These are phyloP conservation scores for Aspergillus floridensis DNA, from an alignment of 2,329 filamentous ascomycete genomes.

Conservation along the genomic window DNA sequence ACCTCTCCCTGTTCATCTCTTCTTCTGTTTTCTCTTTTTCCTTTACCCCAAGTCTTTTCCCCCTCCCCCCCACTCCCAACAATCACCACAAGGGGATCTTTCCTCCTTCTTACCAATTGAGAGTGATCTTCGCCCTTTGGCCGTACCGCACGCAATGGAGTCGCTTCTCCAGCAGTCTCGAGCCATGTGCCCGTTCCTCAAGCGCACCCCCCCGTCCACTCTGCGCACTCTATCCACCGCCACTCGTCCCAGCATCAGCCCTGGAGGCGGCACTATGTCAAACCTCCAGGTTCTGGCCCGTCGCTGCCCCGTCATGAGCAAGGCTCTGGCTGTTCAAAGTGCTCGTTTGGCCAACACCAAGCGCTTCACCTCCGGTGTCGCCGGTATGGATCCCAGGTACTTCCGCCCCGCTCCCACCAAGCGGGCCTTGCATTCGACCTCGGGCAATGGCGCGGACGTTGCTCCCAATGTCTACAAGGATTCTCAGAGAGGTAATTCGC, in stretches of 20 bases:
- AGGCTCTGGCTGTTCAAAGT: conserved; percentile 84
- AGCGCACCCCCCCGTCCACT: conserved; percentile 86
- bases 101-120: not conserved
- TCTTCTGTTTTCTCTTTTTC: conserved; percentile 1
- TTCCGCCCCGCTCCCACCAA: conserved; percentile 55
- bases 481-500: conserved; percentile 49
- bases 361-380: conserved; percentile 37
- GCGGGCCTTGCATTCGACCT: conserved; percentile 78
- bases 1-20: not conserved
- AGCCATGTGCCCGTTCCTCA: conserved; percentile 95
- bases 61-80: not conserved
- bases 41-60: not conserved
- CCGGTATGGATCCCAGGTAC: conserved; percentile 38
- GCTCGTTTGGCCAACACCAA: conserved; percentile 40
- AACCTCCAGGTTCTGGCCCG: conserved; percentile 92
- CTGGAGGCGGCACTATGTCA: conserved; percentile 89
- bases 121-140: not conserved
- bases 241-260: conserved; percentile 61
- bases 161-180: conserved; percentile 90
- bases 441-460: conserved; percentile 73
- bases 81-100: not conserved
- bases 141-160: conserved; percentile 65
- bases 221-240: conserved; percentile 80
- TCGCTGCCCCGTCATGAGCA: conserved; percentile 98
- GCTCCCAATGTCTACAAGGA: conserved; percentile 55